Evolutionary conservation across 1,284 basidiomycete genomes (phyloP), one percentile per base, ranked within the genome.

Genomic region (Tausonia pullulans): DNA sequence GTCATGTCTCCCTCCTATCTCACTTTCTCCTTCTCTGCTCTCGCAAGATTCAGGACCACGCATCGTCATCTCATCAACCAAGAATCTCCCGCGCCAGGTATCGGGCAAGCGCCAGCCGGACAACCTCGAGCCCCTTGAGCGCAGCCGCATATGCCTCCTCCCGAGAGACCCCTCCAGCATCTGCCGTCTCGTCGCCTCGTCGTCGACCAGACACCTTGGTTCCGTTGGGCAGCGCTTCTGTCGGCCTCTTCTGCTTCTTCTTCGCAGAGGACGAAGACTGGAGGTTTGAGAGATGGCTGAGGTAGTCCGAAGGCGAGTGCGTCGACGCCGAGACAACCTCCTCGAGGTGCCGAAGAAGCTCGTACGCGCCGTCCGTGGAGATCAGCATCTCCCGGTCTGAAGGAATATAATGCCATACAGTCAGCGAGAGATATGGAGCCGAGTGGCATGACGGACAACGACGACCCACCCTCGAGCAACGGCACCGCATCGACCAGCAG

Each of bases 311-410:
- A 0, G 73, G 70, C 3, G 75, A 74, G 57, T 69, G 74, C 7
- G 65, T 63, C 2, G 75, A 71, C 53, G 72, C 73, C 1, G 69
- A 62, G 5, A 73, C 70, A 27, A 79, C 71, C 45, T 79, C 77
- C 64, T 79, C 77, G n/a, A 79, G 67, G 14, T 76, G 70, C 2
- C 77, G 71, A 63, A 80, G 71, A 27, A 79, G 72, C 64, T 79
- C 78, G 58, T 76, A 78, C 0, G 78, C 78, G 58, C 75, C 75
- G 11, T 72, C 67, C 2, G 75, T 69, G 2, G 71, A 67, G 63
- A 80, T 69, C 9, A 77, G 69, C 40, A 77, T 72, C 10, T 76
- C 75, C 14, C 71, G 61, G 60, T 75, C 78, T 78, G 69, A 3
- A 46, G 41, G 48, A 55, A 4, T 1, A n/a, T 3, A 2, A 13